Percentiles rank a stretch among this genome's conserved stretches.
phyloP scores from a whole-genome alignment of 371 early-diverging fungal genomes.

The Capillidium rhysosporum region DNA sequence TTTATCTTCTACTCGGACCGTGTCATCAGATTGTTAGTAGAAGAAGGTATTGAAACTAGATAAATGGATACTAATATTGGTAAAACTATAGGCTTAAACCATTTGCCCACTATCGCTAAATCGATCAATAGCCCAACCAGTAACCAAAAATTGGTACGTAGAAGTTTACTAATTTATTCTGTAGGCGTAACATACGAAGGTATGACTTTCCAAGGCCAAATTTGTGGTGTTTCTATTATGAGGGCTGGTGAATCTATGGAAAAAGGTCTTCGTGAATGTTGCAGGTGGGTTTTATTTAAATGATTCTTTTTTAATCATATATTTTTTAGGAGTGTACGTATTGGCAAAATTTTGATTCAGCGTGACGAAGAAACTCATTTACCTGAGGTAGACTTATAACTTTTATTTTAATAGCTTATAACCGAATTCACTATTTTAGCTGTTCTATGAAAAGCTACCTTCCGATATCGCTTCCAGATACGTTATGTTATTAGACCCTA shows the following conservation, averaged over 20 bases:
- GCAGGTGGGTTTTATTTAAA: conserved; percentile 21
- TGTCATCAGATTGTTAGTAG: conserved; percentile 74
- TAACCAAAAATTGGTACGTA: conserved; percentile 6
- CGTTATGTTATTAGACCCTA: conserved; percentile 77
- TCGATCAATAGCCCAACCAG: conserved; percentile 59
- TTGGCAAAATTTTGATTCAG: conserved; percentile 89
- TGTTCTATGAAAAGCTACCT: conserved; percentile 82
- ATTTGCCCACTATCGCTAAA: conserved; percentile 66
- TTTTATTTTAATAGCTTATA: background rate
- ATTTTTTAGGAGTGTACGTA: conserved; percentile 47
- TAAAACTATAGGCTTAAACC: conserved; percentile 45
- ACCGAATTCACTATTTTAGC: conserved; percentile 14
- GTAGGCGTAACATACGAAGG: conserved; percentile 38
- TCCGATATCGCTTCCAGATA: conserved; percentile 66
- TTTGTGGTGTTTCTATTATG: conserved; percentile 92
- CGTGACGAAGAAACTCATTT: conserved; percentile 81
- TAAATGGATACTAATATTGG: background rate
- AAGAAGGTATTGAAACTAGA: conserved; percentile 38
- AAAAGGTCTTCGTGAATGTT: conserved; percentile 78
- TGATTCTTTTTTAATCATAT: background rate
- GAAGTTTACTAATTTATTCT: background rate
- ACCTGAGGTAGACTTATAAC: conserved; percentile 33
- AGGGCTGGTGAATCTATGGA: conserved; percentile 89
- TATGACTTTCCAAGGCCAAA: conserved; percentile 61
- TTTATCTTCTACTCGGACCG: conserved; percentile 89